Percentiles rank a stretch among this genome's conserved stretches.
Evolutionary conservation across 2,329 filamentous ascomycete genomes (phyloP).

Genomic region (Venturia aucupariae): DNA sequence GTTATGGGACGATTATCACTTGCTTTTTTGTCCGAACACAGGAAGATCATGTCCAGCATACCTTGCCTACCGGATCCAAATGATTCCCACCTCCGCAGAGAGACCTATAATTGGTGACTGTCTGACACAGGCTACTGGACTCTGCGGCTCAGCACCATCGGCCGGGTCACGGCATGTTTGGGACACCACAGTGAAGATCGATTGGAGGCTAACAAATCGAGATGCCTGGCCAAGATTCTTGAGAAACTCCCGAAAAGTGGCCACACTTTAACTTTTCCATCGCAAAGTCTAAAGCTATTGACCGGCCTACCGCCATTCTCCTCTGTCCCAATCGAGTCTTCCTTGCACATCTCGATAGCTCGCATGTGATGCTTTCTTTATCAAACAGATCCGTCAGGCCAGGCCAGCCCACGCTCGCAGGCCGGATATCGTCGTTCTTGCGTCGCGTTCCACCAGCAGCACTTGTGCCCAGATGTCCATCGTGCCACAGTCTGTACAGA

Average conservation of each 20-base stretch:
- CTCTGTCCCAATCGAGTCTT: background rate
- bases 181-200: background rate
- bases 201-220: background rate
- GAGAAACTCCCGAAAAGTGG: background rate
- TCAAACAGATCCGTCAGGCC: too few species aligned
- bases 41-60: background rate
- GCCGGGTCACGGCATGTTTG: background rate
- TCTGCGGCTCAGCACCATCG: background rate
- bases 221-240: background rate
- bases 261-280: background rate
- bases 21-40: background rate
- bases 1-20: too few species aligned
- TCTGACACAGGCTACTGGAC: background rate
- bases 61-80: background rate
- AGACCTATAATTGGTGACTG: background rate
- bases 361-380: background rate
- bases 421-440: background rate
- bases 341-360: background rate
- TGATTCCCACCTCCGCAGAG: background rate
- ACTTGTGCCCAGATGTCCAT: background rate
- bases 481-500: background rate
- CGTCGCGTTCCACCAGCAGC: background rate
- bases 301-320: background rate
- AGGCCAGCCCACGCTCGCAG: background rate
- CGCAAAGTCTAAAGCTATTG: background rate